Evolutionary conservation across 2,329 filamentous ascomycete genomes (phyloP), one percentile per base, ranked within the genome.

Genomic region (Botrytis paeoniae): DNA sequence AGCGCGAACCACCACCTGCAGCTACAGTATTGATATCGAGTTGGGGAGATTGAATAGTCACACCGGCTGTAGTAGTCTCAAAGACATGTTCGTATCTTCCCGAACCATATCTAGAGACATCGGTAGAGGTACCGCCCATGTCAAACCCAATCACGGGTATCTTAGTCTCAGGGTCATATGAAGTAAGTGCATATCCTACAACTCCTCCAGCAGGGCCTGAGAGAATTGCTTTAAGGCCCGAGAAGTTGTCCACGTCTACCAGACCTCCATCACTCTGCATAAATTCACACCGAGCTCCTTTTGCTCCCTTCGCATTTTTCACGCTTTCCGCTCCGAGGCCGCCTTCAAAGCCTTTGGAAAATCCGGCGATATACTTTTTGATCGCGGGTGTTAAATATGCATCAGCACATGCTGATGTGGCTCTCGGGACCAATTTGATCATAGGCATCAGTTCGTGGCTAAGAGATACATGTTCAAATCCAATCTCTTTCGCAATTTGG

Each of bases 121-220:
- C 95, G 0, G 95, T 98, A 73, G 91, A 95, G 0, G 95, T 98
- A 18, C 95, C 95, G 54, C 94, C 94, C 95, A 98, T 98, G 78
- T 98, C 95, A 79, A 98, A 98, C 0, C 95, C 95, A 78, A 98
- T 97, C 6, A 98, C 92, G 0, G 94, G 94, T 0, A 89, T 93
- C 80, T 90, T 93, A 6, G 93, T 96, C 69, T 92, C 85, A 0
- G 91, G 87, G 76, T 98, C 95, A 81, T 96, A 98, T 1, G 92
- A 96, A 0, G 95, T 98, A 32, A 95, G 89, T 29, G 95, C 94
- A 81, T 97, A 97, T 6, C 95, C 95, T 0, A 97, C 94, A 0
- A 97, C 95, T 59, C 95, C 95, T 45, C 94, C 95, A n/a, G 95
- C 95, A 1, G 95, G 95, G 0, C 95, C 95, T 0, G 93, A 97